phyloP scores from a whole-genome alignment of 2,329 filamentous ascomycete species.

The Aspergillus aculeatinus region DNA sequence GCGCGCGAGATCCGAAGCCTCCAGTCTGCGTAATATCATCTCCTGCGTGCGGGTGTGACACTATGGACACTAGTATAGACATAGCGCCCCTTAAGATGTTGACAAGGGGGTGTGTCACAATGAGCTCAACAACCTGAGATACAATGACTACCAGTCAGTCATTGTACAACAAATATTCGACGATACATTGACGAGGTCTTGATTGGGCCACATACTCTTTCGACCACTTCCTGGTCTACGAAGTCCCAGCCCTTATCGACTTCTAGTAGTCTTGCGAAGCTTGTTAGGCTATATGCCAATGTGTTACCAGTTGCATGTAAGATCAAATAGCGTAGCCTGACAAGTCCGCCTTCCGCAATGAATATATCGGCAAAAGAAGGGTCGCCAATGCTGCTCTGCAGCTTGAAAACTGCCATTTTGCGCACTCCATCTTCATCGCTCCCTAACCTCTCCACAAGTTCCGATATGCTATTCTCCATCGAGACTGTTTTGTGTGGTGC shows the following conservation, averaged over 20 bases:
- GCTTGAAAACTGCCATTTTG: conserved; percentile 99
- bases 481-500: neutral
- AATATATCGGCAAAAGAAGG: conserved; percentile 96
- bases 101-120: conserved; percentile 92
- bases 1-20: conserved; percentile 80
- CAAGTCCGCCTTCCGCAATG: conserved; percentile 82
- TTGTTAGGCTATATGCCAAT: conserved; percentile 89
- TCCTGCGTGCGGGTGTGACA: conserved; percentile 73
- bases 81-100: conserved; percentile 97
- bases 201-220: conserved; percentile 52
- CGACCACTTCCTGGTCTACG: conserved; percentile 54
- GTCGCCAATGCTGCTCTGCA: conserved; percentile 92
- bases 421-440: conserved; percentile 80
- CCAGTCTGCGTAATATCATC: conserved; percentile 55
- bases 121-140: conserved; percentile 75
- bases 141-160: conserved; percentile 6
- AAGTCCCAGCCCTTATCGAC: conserved; percentile 96
- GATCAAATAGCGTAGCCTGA: conserved; percentile 76
- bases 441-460: conserved; percentile 59
- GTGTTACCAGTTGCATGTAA: conserved; percentile 89
- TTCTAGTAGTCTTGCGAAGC: conserved; percentile 81
- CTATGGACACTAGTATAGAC: conserved; percentile 91
- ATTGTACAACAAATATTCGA: neutral
- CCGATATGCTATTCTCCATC: conserved; percentile 58
- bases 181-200: neutral